Evolutionary conservation across 495 filamentous ascomycete genomes (phyloP).

Genomic region (Xanthoparmelia taractica): DNA sequence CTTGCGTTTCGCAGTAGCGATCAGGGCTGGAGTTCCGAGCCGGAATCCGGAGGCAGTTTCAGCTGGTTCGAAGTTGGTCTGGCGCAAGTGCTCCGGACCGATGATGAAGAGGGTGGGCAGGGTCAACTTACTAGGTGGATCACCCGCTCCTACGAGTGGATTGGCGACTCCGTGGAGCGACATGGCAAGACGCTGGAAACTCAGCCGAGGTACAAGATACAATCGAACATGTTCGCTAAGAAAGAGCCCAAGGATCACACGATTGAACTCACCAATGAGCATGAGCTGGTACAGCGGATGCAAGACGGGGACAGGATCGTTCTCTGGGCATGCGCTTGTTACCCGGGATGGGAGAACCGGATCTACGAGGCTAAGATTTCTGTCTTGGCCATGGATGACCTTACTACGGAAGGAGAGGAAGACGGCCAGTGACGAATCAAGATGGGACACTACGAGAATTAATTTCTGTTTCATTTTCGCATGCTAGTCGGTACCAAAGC

Average conservation of each 20-base stretch:
- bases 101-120: constrained; percentile 4
- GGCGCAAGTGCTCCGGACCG: neutral
- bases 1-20: constrained; percentile 59
- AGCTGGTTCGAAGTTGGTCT: constrained; percentile 60
- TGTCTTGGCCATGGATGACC: constrained; percentile 43
- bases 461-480: neutral
- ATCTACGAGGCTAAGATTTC: constrained; percentile 50
- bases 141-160: neutral
- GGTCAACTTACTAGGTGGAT: too few species aligned
- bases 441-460: neutral
- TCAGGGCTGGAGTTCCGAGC: constrained; percentile 52
- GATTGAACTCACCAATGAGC: constrained; percentile 39
- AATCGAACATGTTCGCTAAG: constrained; percentile 33
- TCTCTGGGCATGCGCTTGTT: constrained; percentile 57
- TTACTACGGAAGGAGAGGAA: neutral
- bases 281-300: constrained; percentile 40
- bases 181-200: neutral
- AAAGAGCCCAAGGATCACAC: constrained; percentile 46
- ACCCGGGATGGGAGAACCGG: constrained; percentile 53
- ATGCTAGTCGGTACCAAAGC: neutral
- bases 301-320: constrained; percentile 58
- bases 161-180: constrained; percentile 21
- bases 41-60: constrained; percentile 37
- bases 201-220: constrained; percentile 30
- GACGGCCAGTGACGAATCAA: neutral